Evolutionary conservation across 306 rosid genomes (phyloP), one percentile per base, ranked within the genome.

Genomic region (Cucurbita ficifolia): DNA sequence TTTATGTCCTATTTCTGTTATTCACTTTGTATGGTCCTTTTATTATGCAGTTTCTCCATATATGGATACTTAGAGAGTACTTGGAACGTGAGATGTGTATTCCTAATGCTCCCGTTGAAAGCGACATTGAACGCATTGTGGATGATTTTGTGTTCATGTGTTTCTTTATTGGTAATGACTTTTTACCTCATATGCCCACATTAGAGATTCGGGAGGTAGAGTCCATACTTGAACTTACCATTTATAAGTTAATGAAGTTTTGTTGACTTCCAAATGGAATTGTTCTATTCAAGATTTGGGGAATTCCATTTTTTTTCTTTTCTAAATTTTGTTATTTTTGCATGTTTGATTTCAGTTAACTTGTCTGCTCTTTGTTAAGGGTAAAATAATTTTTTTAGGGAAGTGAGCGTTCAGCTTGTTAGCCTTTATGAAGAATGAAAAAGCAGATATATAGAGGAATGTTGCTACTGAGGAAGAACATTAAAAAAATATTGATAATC

Each of bases 111-210:
- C 88, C 96, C 29, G 83, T 89, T 40, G 85, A 89, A 88, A 81
- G 87, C 53, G 93, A 91, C 81, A 76, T 89, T 60, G 99, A 95
- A 83, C 73, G 93, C 81, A 83, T 95, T 53, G 91, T 89, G 80
- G 99, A 95, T 85, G 99, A 95, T 78, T 95, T 95, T 77, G 90
- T 95, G 82, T 95, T 95, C 82, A 84, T 95, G 24, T 95, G 99
- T 73, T 95, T 95, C 77, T 95, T 95, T 40, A 97, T 95, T 63
- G 97, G 99, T 72, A 95, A 95, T 67, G 99, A 95, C 86, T 95
- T 95, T 82, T 87, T 95, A 73, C 99, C 99, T 10, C 99, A 95
- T 77, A 91, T 95, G 99, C 97, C 99, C 38, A 95, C 97, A 4
- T 75, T 95, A 49, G 99, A 95, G 86, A 95, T 95, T 69, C 96